phyloP scores from a whole-genome alignment of 1,284 basidiomycete species.

The Athelia psychrophila region DNA sequence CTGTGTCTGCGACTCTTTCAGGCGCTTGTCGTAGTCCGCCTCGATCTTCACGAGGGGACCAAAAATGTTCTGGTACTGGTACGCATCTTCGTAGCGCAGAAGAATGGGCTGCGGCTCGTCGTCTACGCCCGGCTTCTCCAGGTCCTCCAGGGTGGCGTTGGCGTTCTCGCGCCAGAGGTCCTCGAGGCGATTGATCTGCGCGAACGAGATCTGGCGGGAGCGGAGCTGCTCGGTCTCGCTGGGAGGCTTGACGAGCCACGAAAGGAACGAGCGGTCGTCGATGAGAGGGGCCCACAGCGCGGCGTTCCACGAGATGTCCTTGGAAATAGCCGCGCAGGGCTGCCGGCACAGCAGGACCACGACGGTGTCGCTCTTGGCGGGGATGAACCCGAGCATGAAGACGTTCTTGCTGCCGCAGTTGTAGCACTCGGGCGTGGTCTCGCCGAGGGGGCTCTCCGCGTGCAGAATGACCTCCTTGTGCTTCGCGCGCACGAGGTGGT shows the following conservation, averaged over 20 bases:
- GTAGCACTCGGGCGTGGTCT: slow-evolving; percentile 98
- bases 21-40: slow-evolving; percentile 96
- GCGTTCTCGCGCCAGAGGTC: slow-evolving; percentile 98
- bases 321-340: slow-evolving; percentile 96
- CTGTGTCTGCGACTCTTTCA: slow-evolving; percentile 99
- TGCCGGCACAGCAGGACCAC: slow-evolving; percentile 98
- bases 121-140: slow-evolving; percentile 95
- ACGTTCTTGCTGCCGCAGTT: slow-evolving; percentile 99
- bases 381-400: slow-evolving; percentile 99
- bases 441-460: slow-evolving; percentile 92
- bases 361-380: slow-evolving; percentile 98
- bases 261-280: slow-evolving; percentile 96
- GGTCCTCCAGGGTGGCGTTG: slow-evolving; percentile 90
- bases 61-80: slow-evolving; percentile 99
- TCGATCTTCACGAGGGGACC: slow-evolving; percentile 99
- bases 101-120: slow-evolving; percentile 94
- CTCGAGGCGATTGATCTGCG: slow-evolving; percentile 96
- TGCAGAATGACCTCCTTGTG: slow-evolving; percentile 99
- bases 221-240: slow-evolving; percentile 94
- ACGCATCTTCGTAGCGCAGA: slow-evolving; percentile 94
- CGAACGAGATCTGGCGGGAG: slow-evolving; percentile 93
- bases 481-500: slow-evolving; percentile 97
- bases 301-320: slow-evolving; percentile 99
- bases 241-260: slow-evolving; percentile 98
- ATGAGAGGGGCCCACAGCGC: slow-evolving; percentile 98